These are phyloP conservation scores for Coniophora puteana DNA, from an alignment of 1,284 basidiomycete genomes.

Conservation along the genomic window DNA sequence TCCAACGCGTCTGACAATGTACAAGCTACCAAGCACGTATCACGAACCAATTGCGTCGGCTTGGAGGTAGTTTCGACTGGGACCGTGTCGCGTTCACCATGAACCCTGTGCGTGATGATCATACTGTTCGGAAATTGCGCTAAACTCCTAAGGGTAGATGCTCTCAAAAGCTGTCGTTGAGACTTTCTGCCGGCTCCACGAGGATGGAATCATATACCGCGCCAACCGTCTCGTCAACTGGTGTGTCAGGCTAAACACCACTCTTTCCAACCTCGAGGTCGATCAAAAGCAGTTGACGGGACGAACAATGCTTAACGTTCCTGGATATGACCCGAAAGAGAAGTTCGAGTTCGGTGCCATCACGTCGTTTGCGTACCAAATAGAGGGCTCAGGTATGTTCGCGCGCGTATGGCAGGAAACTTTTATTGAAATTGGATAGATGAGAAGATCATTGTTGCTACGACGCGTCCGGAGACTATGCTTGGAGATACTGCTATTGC, in stretches of 20 bases:
- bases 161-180: constrained; percentile 89
- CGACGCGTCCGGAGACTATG: constrained; percentile 99
- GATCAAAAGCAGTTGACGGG: constrained; percentile 93
- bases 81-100: constrained; percentile 94
- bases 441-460: constrained; percentile 92
- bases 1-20: constrained; percentile 9
- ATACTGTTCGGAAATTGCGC: too few species aligned
- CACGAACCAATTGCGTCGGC: constrained; percentile 83
- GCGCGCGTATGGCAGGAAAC: not conserved
- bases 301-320: constrained; percentile 85
- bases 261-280: constrained; percentile 96
- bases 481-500: constrained; percentile 97
- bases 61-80: constrained; percentile 97
- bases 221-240: constrained; percentile 98
- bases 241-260: constrained; percentile 96
- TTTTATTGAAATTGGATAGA: constrained; percentile 41
- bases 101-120: constrained; percentile 62
- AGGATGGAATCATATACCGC: constrained; percentile 93
- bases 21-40: constrained; percentile 86
- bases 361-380: constrained; percentile 91
- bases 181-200: constrained; percentile 88
- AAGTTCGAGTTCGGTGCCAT: constrained; percentile 98
- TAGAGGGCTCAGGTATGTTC: constrained; percentile 73
- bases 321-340: constrained; percentile 93
- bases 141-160: constrained; percentile 36